Evolutionary conservation across 1,284 basidiomycete genomes (phyloP).

Genomic region (Sparassis latifolia): DNA sequence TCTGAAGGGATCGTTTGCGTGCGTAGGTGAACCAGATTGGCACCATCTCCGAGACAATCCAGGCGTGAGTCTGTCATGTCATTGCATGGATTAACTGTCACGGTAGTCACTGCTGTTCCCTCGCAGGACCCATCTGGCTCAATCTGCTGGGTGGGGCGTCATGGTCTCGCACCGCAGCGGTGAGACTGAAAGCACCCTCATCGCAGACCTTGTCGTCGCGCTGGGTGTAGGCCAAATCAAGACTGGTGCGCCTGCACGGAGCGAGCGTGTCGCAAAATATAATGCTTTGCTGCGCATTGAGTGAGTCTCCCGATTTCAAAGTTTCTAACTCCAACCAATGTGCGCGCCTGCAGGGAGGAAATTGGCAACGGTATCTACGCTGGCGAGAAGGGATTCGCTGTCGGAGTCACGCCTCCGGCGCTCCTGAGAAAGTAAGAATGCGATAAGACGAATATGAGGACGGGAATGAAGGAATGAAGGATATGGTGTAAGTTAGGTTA

Average conservation of each 20-base stretch:
- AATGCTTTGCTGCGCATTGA: slow-evolving; percentile 88
- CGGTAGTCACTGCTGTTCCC: neutral
- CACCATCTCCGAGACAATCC: slow-evolving; percentile 97
- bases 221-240: slow-evolving; percentile 96
- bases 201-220: slow-evolving; percentile 94
- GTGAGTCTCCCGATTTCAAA: slow-evolving; percentile 37
- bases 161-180: slow-evolving; percentile 99
- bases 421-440: slow-evolving; percentile 43
- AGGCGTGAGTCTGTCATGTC: slow-evolving; percentile 56
- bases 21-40: slow-evolving; percentile 90
- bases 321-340: neutral
- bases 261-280: slow-evolving; percentile 93
- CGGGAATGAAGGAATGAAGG: neutral
- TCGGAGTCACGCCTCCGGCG: slow-evolving; percentile 66
- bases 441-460: neutral
- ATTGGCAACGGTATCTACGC: slow-evolving; percentile 69
- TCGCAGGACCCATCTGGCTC: slow-evolving; percentile 76
- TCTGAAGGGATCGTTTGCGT: too few relatives aligned
- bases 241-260: slow-evolving; percentile 93
- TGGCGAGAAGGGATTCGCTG: slow-evolving; percentile 75
- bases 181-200: slow-evolving; percentile 95
- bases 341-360: slow-evolving; percentile 57
- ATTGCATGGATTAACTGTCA: neutral
- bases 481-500: neutral
- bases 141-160: slow-evolving; percentile 97